Percentiles rank a stretch among this genome's conserved stretches.
Evolutionary conservation across 208 protist species (phyloP).

Genomic region (Leishmania tarentolae): DNA sequence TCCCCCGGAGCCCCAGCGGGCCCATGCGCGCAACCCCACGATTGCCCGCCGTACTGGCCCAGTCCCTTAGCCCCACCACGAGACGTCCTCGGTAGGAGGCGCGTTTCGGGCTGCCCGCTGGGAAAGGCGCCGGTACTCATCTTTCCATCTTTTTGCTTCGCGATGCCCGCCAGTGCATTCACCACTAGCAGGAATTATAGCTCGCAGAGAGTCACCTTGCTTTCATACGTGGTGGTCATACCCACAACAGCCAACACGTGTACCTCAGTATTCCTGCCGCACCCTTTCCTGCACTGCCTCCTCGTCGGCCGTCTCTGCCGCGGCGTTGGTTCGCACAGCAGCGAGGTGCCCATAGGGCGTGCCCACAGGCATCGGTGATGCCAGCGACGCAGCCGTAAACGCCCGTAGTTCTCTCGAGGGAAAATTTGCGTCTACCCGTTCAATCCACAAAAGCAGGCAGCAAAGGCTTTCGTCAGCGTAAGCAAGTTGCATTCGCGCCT

Average conservation of each 20-base stretch:
- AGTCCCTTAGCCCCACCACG: too few relatives aligned
- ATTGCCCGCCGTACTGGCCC: too few relatives aligned
- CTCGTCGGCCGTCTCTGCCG: too few relatives aligned
- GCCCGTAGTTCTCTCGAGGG: background rate
- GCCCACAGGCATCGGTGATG: background rate
- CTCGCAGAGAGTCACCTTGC: too few relatives aligned
- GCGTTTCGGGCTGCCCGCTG: too few relatives aligned
- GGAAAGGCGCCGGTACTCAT: background rate
- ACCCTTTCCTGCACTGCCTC: background rate
- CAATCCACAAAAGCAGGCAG: background rate
- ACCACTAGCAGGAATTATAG: background rate
- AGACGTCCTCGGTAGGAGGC: too few relatives aligned
- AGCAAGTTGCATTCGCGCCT: background rate
- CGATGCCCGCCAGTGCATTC: too few relatives aligned
- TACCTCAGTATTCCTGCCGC: background rate
- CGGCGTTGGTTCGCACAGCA: background rate
- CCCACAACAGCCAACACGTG: too few relatives aligned
- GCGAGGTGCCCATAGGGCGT: background rate
- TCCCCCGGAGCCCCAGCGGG: too few relatives aligned
- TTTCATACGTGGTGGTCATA: background rate
- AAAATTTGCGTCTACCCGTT: background rate
- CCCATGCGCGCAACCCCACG: too few relatives aligned
- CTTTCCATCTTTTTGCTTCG: background rate
- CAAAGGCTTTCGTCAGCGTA: background rate
- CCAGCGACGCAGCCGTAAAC: background rate